Evolutionary conservation across 306 rosid species (phyloP), one percentile per base, ranked within the genome.

Genomic region (Quercus ilex): DNA sequence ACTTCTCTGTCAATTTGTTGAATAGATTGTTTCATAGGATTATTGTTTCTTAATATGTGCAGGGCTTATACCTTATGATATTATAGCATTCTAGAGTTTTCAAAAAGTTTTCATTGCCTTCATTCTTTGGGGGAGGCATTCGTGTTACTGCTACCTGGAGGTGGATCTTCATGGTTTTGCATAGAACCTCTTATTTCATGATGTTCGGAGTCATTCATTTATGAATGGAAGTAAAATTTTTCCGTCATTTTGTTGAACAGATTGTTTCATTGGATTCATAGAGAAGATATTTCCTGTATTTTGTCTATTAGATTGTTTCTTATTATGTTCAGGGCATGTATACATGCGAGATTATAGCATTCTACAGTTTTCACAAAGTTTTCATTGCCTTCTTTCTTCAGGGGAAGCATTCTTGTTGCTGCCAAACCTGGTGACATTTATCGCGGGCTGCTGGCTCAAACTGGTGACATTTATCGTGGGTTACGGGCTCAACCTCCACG

Each of bases 401-500:
- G 95, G 86, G 99, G 99, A 73, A 82, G 79, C 76, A 83, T 94
- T 78, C 19, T 38, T 70, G 80, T 74, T n/a, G 7, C 80, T 46
- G 83, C 23, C 77, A 41, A 41, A 69, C 73, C 38, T 35, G 74
- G 7, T 41, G 46, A 41, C 12, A 41, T 41, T 41, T 41, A 41
- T 41, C 11, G 3, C 8, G 46, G 46, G 46, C 0, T 41, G 46
- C 46, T 8, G 46, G 11, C 46, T 41, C 46, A 41, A 41, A 41
- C 11, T 41, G 46, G 12, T 41, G 46, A 23, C 74, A 69, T 53
- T 53, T 82, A 81, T 79, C 88, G 79, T 56, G 92, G 83, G 69
- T 86, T 92, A 74, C 88, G 87, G 81, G 99, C 92, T 25, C 82
- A 81, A 78, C 91, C 92, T 77, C 90, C 97, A 18, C 81, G 88